Evolutionary conservation across 1,284 basidiomycete genomes (phyloP).

Genomic region (Uromyces viciae-fabae): DNA sequence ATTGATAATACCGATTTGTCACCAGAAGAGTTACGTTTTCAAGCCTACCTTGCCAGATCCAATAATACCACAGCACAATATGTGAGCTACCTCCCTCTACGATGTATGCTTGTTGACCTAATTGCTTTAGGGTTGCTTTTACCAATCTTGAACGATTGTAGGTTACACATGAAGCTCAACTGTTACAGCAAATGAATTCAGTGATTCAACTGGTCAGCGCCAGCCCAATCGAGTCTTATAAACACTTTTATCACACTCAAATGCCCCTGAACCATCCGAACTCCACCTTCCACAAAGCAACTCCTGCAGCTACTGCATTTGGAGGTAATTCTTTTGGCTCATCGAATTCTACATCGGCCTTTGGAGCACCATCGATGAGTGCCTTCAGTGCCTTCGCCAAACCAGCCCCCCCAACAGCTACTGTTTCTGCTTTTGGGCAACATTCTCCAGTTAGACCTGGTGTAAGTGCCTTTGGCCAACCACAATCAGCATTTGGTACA

Average conservation of each 20-base stretch:
- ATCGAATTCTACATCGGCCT: not conserved
- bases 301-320: not conserved
- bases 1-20: constrained; percentile 37
- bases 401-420: not conserved
- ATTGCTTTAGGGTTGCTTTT: too few relatives aligned
- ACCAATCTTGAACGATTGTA: too few relatives aligned
- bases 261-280: constrained; percentile 32
- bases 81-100: not conserved
- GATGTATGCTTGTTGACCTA: not conserved
- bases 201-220: constrained; percentile 6
- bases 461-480: constrained; percentile 35
- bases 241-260: constrained; percentile 34
- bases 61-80: constrained; percentile 38
- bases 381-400: not conserved
- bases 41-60: constrained; percentile 35
- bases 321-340: not conserved
- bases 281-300: constrained; percentile 16
- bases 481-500: constrained; percentile 19
- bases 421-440: constrained; percentile 27
- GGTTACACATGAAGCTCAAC: constrained; percentile 27
- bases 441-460: constrained; percentile 9
- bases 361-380: not conserved
- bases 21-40: constrained; percentile 36
- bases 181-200: constrained; percentile 32
- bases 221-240: constrained; percentile 23